These are phyloP conservation scores for Multifurca ochricompacta DNA, from an alignment of 768 basidiomycete genomes.

Conservation along the genomic window DNA sequence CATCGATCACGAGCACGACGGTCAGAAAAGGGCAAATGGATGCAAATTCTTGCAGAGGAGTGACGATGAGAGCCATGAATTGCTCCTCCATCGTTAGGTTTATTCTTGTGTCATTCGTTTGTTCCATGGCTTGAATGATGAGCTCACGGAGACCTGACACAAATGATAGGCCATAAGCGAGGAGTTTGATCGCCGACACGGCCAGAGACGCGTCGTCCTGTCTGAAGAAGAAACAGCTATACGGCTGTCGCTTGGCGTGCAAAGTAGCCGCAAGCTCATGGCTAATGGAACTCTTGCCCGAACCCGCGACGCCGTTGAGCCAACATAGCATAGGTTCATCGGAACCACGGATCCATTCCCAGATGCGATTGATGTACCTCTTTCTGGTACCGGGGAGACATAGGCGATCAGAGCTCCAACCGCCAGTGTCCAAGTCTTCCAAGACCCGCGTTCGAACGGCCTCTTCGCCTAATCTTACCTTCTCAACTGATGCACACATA, in stretches of 20 bases:
- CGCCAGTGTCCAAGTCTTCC: constrained; percentile 7
- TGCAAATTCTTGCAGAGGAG: constrained; percentile 10
- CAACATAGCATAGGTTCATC: constrained; percentile 9
- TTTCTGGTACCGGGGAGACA: constrained; percentile 17
- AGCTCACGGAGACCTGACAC: constrained; percentile 11
- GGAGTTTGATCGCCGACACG: constrained; percentile 12
- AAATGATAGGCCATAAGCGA: constrained; percentile 19
- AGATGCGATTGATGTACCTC: constrained; percentile 12
- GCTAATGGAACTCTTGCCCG: constrained; percentile 20
- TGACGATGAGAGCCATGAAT: constrained; percentile 13
- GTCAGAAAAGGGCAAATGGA: constrained; percentile 1
- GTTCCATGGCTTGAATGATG: constrained; percentile 7
- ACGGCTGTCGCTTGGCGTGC: constrained; percentile 9
- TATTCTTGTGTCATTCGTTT: not conserved
- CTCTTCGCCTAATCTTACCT: constrained; percentile 6
- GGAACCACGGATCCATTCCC: constrained; percentile 9
- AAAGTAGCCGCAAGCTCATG: constrained; percentile 18
- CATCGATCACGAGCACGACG: constrained; percentile 19
- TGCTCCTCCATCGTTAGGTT: constrained; percentile 16
- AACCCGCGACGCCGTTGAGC: constrained; percentile 21
- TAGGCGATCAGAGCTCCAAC: constrained; percentile 11
- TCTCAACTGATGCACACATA: not conserved
- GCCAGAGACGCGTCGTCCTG: constrained; percentile 10
- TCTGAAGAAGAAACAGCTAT: constrained; percentile 22
- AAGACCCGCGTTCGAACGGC: constrained; percentile 3